Evolutionary conservation across 768 basidiomycete species (phyloP), one percentile per base, ranked within the genome.

Genomic region (Russula compacta): DNA sequence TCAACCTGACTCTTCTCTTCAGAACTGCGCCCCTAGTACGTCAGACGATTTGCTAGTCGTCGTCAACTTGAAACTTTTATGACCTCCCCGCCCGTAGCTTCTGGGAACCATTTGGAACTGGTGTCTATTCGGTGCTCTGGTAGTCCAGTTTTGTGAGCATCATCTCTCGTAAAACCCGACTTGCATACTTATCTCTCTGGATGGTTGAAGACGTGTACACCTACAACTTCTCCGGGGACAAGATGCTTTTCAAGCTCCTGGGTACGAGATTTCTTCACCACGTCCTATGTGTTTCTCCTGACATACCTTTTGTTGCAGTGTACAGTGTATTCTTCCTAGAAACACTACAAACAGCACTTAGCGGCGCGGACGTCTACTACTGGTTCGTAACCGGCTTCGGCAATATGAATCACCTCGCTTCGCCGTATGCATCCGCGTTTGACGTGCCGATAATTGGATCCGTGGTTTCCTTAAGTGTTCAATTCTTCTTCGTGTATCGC

Each of bases 401-500:
- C 8, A 67, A 73, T 50, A 51, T 72, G 33, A 32, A 50, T 0
- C 57, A 60, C 40, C 67, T 73, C 8, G 48, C 58, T 5, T 39
- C 61, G 3, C 56, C 69, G 0, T 53, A 67, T 39, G 58, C 69
- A 12, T 69, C 68, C 0, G 53, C 67, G 7, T 63, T 71, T 33
- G 71, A 71, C 54, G 66, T 65, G 6, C 71, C 70, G 19, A 56
- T 73, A 5, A 64, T 72, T 33, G 71, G 69, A 6, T 53, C 66
- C 6, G 17, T 71, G 6, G 65, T 70, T n/a, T 65, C 68, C 6
- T 59, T 73, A 32, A 58, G 63, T 8, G 67, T 72, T 12, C 71
- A 73, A 58, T 44, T 71, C 7, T 73, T 73, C 56, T 73, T 70
- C 65, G 69, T 68, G 48, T 72, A 71, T 50, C 67, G 72, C 15